Evolutionary conservation across 495 filamentous ascomycete species (phyloP), one percentile per base, ranked within the genome.

Genomic region (Penicillium salamii): DNA sequence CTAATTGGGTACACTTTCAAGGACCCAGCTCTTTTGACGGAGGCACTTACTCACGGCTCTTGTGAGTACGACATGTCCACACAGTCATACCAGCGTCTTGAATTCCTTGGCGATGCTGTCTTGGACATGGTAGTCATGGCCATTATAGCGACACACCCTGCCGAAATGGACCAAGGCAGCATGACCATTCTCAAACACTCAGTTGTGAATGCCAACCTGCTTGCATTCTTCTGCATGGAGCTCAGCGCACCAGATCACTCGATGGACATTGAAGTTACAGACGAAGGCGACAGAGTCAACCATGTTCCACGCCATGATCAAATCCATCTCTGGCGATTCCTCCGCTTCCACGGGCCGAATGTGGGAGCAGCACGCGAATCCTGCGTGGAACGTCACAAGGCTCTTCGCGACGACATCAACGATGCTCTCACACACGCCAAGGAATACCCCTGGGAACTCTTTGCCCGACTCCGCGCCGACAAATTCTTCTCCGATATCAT

Each of bases 401-500:
- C 33, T 2, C 62, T 84, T 39, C 71, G 82, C 19, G 64, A 66
- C 0, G 49, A 55, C 0, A 82, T 97, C 37, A 34, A 62, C 0
- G 40, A 67, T 0, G 79, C 72, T 0, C 66, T 95, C 3, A 21
- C 67, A 0, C 40, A 65, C 21, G 79, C 72, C 13, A 26, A 34
- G 0, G 58, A 68, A 18, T 91, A 90, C 56, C 93, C 92, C 0
- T 98, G 92, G 92, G 71, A 78, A 2, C 58, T 76, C 0, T 81
- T 98, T 15, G 67, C 80, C 0, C 69, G 76, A 0, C 75, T 96
- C 1, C 72, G 80, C 24, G 74, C 86, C 1, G 82, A 82, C 19
- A 97, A 97, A 54, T 88, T 89, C 74, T 84, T 88, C 68, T 93
- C 87, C 0, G 92, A 98, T 59, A 71, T 96, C 8, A 71, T 96